Evolutionary conservation across 768 basidiomycete species (phyloP).

Genomic region (Gymnopilus junonius): DNA sequence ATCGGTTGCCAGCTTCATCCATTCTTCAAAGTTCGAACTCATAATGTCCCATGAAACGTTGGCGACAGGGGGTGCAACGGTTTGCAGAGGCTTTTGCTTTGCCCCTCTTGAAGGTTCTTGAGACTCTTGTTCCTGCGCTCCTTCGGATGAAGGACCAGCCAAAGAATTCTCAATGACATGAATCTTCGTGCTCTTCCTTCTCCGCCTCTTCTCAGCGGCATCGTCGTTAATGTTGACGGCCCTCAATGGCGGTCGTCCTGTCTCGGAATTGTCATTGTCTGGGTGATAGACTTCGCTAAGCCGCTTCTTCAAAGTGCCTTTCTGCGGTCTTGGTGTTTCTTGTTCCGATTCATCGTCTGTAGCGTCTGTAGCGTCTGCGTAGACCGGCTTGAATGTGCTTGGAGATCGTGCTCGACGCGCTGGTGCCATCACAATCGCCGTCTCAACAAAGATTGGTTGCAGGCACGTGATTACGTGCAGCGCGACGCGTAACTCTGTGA

Average conservation of each 20-base stretch:
- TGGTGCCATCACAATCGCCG: slow-evolving; percentile 40
- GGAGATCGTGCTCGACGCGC: slow-evolving; percentile 45
- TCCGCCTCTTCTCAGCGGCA: slow-evolving; percentile 80
- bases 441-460: slow-evolving; percentile 42
- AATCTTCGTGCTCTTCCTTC: slow-evolving; percentile 79
- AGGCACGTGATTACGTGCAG: slow-evolving; percentile 40
- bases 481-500: slow-evolving; percentile 29
- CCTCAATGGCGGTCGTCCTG: slow-evolving; percentile 44
- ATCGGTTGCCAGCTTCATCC: slow-evolving; percentile 99
- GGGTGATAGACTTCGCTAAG: slow-evolving; percentile 60
- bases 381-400: slow-evolving; percentile 36
- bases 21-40: slow-evolving; percentile 95
- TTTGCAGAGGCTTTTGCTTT: slow-evolving; percentile 66
- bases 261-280: slow-evolving; percentile 44
- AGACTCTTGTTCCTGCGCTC: slow-evolving; percentile 39
- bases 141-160: slow-evolving; percentile 64
- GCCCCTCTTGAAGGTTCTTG: slow-evolving; percentile 43
- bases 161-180: slow-evolving; percentile 58
- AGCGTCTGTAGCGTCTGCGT: slow-evolving; percentile 41
- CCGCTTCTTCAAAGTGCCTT: slow-evolving; percentile 55
- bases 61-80: slow-evolving; percentile 61
- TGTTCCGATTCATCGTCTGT: slow-evolving; percentile 43
- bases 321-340: slow-evolving; percentile 42
- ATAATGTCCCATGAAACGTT: slow-evolving; percentile 81
- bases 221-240: slow-evolving; percentile 79